Evolutionary conservation across 2,329 filamentous ascomycete genomes (phyloP).

Genomic region (Penicillium glabrum): DNA sequence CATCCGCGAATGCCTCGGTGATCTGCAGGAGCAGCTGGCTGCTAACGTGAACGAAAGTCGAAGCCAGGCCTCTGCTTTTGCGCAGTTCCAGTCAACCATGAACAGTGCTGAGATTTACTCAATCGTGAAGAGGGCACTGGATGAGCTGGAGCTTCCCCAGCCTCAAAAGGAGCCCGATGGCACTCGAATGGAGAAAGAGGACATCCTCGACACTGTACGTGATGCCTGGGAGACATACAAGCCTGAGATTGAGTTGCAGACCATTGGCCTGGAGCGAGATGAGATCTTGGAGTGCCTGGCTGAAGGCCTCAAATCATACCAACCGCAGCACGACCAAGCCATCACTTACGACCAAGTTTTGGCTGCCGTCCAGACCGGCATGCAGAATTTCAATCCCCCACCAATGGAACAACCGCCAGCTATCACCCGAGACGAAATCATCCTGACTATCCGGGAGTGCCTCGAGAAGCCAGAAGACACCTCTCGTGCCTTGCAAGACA

Average conservation of each 20-base stretch:
- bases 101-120: conserved; percentile 86
- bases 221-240: conserved; percentile 95
- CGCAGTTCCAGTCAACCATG: conserved; percentile 62
- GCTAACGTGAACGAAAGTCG: conserved; percentile 74
- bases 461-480: conserved; percentile 72
- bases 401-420: conserved; percentile 66
- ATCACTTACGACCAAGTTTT: conserved; percentile 83
- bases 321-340: conserved; percentile 52
- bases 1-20: conserved; percentile 74
- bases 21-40: conserved; percentile 83
- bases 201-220: conserved; percentile 80
- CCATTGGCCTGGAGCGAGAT: conserved; percentile 85
- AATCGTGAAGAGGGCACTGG: conserved; percentile 72
- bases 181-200: conserved; percentile 68
- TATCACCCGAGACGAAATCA: conserved; percentile 78
- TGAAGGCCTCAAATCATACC: conserved; percentile 79
- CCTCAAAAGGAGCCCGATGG: conserved; percentile 53
- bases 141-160: conserved; percentile 59
- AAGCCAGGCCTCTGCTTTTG: conserved; percentile 65
- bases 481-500: conserved; percentile 23
- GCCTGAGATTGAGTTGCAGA: conserved; percentile 86
- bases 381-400: conserved; percentile 78
- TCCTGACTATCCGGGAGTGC: conserved; percentile 80
- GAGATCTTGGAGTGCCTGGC: conserved; percentile 85
- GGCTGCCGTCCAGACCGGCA: conserved; percentile 77